These are phyloP conservation scores for Trichoderma cornu-damae DNA, from an alignment of 2,329 filamentous ascomycete species.

Conservation along the genomic window DNA sequence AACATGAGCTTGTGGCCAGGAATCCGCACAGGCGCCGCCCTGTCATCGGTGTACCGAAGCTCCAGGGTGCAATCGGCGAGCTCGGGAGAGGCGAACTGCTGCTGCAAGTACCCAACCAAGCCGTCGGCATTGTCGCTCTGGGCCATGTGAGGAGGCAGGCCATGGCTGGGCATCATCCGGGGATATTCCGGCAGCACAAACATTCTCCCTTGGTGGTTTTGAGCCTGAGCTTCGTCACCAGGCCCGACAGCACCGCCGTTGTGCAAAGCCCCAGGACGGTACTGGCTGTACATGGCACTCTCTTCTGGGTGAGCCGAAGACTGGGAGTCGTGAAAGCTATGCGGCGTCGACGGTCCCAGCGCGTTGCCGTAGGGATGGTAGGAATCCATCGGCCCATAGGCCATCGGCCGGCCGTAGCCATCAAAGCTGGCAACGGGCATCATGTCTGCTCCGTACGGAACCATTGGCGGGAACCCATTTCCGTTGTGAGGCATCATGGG, in stretches of 20 bases:
- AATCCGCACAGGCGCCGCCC: conserved; percentile 39
- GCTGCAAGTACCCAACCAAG: conserved; percentile 37
- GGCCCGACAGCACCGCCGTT: conserved; percentile 33
- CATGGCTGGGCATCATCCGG: conserved; percentile 32
- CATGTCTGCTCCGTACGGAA: conserved; percentile 34
- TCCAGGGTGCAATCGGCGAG: conserved; percentile 44
- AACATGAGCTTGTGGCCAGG: conserved; percentile 53
- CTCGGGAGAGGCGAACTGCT: conserved; percentile 31
- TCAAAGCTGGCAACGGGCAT: conserved; percentile 35
- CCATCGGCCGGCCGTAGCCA: conserved; percentile 35
- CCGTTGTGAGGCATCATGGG: conserved; percentile 30
- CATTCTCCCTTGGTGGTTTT: conserved; percentile 30
- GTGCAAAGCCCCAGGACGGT: conserved; percentile 36
- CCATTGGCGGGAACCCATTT: conserved; percentile 37
- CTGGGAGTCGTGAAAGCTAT: conserved; percentile 59
- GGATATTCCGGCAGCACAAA: conserved; percentile 30
- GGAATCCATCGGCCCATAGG: conserved; percentile 34
- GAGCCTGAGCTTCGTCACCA: conserved; percentile 30
- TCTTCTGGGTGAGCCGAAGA: conserved; percentile 48
- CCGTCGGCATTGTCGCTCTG: conserved; percentile 34
- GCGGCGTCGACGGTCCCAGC: conserved; percentile 53
- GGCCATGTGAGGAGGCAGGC: conserved; percentile 27
- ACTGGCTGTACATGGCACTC: conserved; percentile 38
- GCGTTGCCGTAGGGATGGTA: conserved; percentile 33
- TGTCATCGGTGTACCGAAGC: conserved; percentile 40